These are phyloP conservation scores for Phlebiopsis gigantea DNA, from an alignment of 768 basidiomycete species.

Conservation along the genomic window DNA sequence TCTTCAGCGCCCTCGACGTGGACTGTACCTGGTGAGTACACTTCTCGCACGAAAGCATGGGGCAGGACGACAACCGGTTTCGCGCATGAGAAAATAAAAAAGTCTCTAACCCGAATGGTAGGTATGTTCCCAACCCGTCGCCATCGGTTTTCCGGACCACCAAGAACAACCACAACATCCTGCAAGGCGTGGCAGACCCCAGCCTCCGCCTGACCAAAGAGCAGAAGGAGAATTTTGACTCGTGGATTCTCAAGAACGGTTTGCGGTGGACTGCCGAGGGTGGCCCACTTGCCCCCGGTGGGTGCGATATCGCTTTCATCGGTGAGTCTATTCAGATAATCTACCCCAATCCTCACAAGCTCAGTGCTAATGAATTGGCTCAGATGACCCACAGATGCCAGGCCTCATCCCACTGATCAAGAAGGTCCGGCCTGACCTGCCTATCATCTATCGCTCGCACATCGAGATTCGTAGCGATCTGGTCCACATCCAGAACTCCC, in stretches of 20 bases:
- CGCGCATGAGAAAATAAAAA: background rate
- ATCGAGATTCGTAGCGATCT: slow-evolving; percentile 89
- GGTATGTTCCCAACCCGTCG: slow-evolving; percentile 87
- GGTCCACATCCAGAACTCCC: slow-evolving; percentile 73
- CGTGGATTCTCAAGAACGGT: slow-evolving; percentile 89
- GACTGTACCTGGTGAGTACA: slow-evolving; percentile 68
- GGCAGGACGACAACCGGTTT: background rate
- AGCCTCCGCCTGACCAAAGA: slow-evolving; percentile 73
- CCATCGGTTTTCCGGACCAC: slow-evolving; percentile 90
- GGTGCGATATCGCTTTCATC: slow-evolving; percentile 86
- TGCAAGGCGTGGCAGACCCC: slow-evolving; percentile 86
- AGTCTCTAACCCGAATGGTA: slow-evolving; percentile 23
- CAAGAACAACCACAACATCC: slow-evolving; percentile 92
- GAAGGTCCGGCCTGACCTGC: slow-evolving; percentile 65
- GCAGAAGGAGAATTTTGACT: slow-evolving; percentile 74
- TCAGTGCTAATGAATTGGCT: slow-evolving; percentile 1
- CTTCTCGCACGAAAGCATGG: background rate
- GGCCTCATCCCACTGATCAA: slow-evolving; percentile 91
- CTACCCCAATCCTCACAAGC: background rate
- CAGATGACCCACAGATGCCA: slow-evolving; percentile 90
- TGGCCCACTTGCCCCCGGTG: slow-evolving; percentile 77
- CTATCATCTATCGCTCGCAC: slow-evolving; percentile 92
- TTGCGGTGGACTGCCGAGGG: slow-evolving; percentile 83
- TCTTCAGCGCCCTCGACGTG: slow-evolving; percentile 74
- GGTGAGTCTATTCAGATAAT: slow-evolving; percentile 37